Conservation (phyloP, 2,329 filamentous ascomycete genomes). For the Diaporthe humulicola region DNA sequence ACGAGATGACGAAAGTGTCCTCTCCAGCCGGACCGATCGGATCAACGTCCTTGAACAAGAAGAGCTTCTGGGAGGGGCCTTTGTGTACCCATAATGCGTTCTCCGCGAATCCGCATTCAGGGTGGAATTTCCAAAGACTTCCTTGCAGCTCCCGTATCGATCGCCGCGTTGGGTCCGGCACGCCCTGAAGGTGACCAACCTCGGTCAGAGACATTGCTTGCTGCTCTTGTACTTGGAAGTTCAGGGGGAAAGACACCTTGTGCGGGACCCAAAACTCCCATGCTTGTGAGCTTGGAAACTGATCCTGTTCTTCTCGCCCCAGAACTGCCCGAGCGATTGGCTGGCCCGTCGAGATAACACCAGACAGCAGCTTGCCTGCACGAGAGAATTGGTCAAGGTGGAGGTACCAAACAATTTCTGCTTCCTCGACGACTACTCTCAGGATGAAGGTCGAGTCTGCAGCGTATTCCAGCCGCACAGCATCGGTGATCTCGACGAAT, state of each 20-base stretch:
- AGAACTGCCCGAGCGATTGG: constrained; percentile 42
- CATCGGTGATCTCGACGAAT: constrained; percentile 37
- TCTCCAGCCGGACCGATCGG: constrained; percentile 41
- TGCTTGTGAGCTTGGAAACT: constrained; percentile 23
- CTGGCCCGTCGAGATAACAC: constrained; percentile 20
- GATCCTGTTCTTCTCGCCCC: background rate
- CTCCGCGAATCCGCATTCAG: constrained; percentile 50
- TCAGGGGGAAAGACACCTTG: background rate
- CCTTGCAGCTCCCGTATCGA: background rate
- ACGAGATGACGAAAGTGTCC: constrained; percentile 49
- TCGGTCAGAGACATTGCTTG: background rate
- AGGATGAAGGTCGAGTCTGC: constrained; percentile 33
- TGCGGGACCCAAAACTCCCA: constrained; percentile 35
- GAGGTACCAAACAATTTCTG: constrained; percentile 34
- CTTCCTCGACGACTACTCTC: constrained; percentile 30
- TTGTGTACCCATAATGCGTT: constrained; percentile 44
- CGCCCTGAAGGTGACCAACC: background rate
- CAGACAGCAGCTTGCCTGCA: background rate
- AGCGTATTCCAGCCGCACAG: constrained; percentile 36
- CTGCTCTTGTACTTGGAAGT: background rate
- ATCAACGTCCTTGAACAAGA: constrained; percentile 49
- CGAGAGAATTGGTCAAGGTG: constrained; percentile 33
- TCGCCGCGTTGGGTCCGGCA: background rate
- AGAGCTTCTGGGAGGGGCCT: constrained; percentile 36
- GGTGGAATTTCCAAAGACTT: constrained; percentile 24